Evolutionary conservation across 1,284 basidiomycete genomes (phyloP), one percentile per base, ranked within the genome.

Genomic region (Coniophora puteana): DNA sequence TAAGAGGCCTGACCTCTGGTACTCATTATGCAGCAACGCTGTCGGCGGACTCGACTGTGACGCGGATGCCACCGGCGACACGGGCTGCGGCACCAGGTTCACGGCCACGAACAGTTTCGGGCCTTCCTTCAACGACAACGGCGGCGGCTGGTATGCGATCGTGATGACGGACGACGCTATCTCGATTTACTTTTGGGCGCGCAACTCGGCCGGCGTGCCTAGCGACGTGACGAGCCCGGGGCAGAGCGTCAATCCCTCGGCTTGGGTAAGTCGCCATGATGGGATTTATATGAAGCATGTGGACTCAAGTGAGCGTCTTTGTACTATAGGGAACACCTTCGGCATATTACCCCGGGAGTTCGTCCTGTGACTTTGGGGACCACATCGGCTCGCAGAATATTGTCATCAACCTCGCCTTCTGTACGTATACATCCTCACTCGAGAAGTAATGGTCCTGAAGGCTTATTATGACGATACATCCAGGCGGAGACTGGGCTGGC

Each of bases 41-140:
- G 30, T 61, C 1, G 42, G 53, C 2, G 54, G 55, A 23, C 69
- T 66, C 32, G 67, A 80, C 53, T 88, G 84, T 53, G 70, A 80
- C 45, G 66, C 67, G 11, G 65, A 67, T 21, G 65, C 11, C 23
- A 61, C 68, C 47, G 58, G 53, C 20, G 75, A 78, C 50, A 46
- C 57, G 3, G 73, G 74, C 1, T 79, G 77, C 45, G 70, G 67
- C 7, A 68, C 74, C 33, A 43, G 55, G 22, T 58, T 65, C 30
- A 61, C 58, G 6, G 53, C 63, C 21, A 5, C 50, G 13, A 63
- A 62, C 25, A 67, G 57, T 35, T 69, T 60, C 36, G 74, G 73
- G 1, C 61, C 66, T 3, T 30, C 47, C 6, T 71, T 72, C 53
- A 76, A 75, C 52, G 47, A 41, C 21, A 49, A 53, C 23, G 62